Evolutionary conservation across 2,329 filamentous ascomycete genomes (phyloP), one percentile per base, ranked within the genome.

Genomic region (Fusarium oxysporum): DNA sequence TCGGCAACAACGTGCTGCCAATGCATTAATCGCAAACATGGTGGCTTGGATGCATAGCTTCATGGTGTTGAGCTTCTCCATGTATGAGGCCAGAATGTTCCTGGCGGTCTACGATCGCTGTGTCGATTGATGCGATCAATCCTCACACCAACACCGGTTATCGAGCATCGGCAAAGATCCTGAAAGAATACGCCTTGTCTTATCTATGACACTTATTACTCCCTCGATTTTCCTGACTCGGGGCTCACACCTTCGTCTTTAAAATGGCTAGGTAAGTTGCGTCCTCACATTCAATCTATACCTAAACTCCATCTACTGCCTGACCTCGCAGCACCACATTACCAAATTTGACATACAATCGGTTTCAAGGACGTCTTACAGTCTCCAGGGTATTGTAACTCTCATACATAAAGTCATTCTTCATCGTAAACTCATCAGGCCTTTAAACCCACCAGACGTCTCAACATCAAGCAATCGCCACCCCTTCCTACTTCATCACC

Each of bases 401-500:
- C 50, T 40, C 1, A 40, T 54, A 5, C 1, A 17, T 28, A 14
- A 21, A 17, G 19, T 7, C 23, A 16, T 12, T 37, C 25, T 28
- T 28, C 50, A 28, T 28, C 13, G 23, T 28, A 37, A 1, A 1
- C 9, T 54, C 23, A 0, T 16, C n/a, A 6, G 8, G 14, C 50
- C 2, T 28, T 28, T 1, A 1, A 2, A 14, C 0, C 23, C 4
- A 14, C 14, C 33, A 28, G 33, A 14, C 13, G 13, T 28, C 50
- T 54, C 21, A 12, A 30, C 33, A n/a, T 23, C 41, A 38, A 30
- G 28, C 21, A 6, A 35, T 21, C 19, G 8, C 21, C 32, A 37
- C 12, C 11, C 55, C 14, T n/a, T 16, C 37, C 21, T 6, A 28
- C 17, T 35, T 6, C 19, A 28, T 60, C 14, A 65, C 7, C 40